Evolutionary conservation across 106 monocot genomes (phyloP).

Genomic region (Allium fistulosum): DNA sequence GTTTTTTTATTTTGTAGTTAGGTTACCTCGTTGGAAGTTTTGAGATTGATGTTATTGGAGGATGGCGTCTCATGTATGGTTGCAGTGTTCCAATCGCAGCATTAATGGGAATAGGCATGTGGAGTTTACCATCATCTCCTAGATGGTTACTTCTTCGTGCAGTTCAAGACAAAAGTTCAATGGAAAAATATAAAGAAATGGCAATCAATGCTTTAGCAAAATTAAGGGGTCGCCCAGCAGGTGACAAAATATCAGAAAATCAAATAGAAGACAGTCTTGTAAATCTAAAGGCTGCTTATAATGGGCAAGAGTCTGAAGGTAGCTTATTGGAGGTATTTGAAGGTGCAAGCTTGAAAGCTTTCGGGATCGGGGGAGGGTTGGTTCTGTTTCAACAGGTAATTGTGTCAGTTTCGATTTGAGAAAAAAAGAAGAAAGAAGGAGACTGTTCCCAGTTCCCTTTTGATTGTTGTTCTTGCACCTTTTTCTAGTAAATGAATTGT

Average conservation of each 20-base stretch:
- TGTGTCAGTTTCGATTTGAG: not conserved
- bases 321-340: conserved; percentile 75
- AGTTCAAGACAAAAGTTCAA: conserved; percentile 68
- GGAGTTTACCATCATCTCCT: conserved; percentile 80
- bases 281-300: conserved; percentile 58
- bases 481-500: no score
- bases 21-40: conserved; percentile 89
- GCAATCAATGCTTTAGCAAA: conserved; percentile 47
- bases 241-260: conserved; percentile 47
- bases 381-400: conserved; percentile 97
- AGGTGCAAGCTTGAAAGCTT: conserved; percentile 95
- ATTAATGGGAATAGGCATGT: conserved; percentile 76
- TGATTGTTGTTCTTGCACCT: no score
- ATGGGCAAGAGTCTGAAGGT: conserved; percentile 51
- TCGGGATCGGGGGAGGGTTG: conserved; percentile 87
- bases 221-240: conserved; percentile 48
- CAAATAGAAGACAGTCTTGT: conserved; percentile 77
- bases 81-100: conserved; percentile 75
- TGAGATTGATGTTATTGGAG: conserved; percentile 79
- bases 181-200: conserved; percentile 51
- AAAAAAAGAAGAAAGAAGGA: no score
- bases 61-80: conserved; percentile 97
- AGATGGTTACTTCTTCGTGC: conserved; percentile 90
- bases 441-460: no score
- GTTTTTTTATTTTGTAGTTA: conserved; percentile 37